phyloP scores from a whole-genome alignment of 2,329 filamentous ascomycete species.

The Pseudogymnoascus sp. region DNA sequence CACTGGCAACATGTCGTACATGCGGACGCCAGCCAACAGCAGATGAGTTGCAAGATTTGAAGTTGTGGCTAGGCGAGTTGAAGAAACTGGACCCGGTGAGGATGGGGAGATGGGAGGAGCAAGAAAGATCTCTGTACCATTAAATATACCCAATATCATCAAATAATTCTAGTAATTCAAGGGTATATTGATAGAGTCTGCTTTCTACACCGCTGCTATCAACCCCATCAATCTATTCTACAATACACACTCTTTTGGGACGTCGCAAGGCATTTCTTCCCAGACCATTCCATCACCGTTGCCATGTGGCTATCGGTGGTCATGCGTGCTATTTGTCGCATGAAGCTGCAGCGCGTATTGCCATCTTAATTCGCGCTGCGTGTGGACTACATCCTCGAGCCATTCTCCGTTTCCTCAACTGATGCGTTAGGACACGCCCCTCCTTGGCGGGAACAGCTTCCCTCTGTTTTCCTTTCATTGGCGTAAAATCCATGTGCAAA shows the following conservation, averaged over 20 bases:
- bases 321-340: neutral
- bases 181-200: neutral
- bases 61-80: constrained; percentile 26
- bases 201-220: neutral
- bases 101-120: constrained; percentile 27
- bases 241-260: neutral
- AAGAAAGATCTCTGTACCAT: neutral
- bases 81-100: constrained; percentile 28
- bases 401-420: neutral
- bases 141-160: constrained; percentile 6
- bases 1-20: constrained; percentile 47
- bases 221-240: neutral
- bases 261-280: neutral
- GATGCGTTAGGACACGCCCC: neutral
- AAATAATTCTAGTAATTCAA: neutral
- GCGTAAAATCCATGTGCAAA: neutral
- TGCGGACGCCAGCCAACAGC: constrained; percentile 35
- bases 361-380: neutral
- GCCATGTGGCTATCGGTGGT: neutral
- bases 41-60: constrained; percentile 32
- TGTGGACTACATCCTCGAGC: neutral
- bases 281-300: neutral
- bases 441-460: neutral
- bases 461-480: neutral
- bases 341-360: neutral